Percentiles rank a stretch among this genome's conserved stretches.
Conservation (phyloP, 805 yeast species). For the Wickerhamiella dianesei region DNA sequence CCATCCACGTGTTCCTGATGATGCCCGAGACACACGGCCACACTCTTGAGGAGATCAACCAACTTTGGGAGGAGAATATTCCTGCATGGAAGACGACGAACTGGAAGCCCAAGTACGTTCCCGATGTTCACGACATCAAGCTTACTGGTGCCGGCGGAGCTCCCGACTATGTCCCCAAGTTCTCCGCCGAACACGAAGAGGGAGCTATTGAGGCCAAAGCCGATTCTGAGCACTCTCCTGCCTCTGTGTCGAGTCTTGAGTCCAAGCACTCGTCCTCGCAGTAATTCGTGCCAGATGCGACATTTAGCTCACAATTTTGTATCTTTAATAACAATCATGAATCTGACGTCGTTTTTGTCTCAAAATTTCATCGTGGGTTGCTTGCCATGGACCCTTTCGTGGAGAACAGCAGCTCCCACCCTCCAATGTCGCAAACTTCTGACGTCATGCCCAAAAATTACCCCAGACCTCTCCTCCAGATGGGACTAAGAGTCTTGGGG, state of each 20-base stretch:
- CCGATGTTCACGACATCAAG: slow-evolving; percentile 17
- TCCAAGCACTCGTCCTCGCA: neutral
- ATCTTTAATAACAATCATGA: too few relatives aligned
- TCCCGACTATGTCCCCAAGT: slow-evolving; percentile 9
- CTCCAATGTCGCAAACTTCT: too few relatives aligned
- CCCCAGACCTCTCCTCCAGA: too few relatives aligned
- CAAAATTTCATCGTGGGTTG: too few relatives aligned
- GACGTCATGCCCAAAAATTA: too few relatives aligned
- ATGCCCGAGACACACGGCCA: slow-evolving; percentile 57
- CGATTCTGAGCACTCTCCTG: neutral
- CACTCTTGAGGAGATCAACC: slow-evolving; percentile 54
- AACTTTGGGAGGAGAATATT: slow-evolving; percentile 32
- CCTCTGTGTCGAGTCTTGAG: neutral
- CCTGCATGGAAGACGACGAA: slow-evolving; percentile 18
- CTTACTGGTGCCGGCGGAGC: slow-evolving; percentile 21
- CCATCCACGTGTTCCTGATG: slow-evolving; percentile 42
- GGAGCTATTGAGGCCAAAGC: neutral
- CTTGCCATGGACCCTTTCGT: too few relatives aligned
- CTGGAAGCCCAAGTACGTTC: slow-evolving; percentile 14
- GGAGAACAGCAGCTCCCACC: too few relatives aligned
- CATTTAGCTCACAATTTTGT: neutral
- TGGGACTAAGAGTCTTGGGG: too few relatives aligned
- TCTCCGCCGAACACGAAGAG: neutral
- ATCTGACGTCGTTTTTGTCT: too few relatives aligned
- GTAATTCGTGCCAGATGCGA: neutral